Conservation (phyloP, 192 early-diverging fungal genomes). For the Kickxella alabastrina region DNA sequence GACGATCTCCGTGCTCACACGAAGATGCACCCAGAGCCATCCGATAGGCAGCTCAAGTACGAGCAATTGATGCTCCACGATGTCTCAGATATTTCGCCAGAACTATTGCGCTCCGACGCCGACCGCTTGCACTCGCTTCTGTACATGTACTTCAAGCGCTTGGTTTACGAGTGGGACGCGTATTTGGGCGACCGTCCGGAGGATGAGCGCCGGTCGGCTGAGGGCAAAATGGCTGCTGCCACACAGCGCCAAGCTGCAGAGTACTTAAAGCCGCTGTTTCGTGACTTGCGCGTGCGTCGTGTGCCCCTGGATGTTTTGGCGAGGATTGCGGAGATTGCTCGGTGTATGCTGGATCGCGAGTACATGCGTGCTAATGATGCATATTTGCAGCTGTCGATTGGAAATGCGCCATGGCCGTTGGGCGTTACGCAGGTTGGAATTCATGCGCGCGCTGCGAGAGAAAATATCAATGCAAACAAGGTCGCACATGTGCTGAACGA, state of each 20-base stretch:
- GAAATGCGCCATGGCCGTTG: conserved; percentile 98
- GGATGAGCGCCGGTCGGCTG: conserved; percentile 71
- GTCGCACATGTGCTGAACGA: conserved; percentile 98
- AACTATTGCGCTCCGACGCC: conserved; percentile 71
- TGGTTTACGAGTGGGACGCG: conserved; percentile 84
- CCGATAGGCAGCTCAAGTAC: conserved; percentile 41
- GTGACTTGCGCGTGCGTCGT: conserved; percentile 67
- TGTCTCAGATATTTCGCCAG: conserved; percentile 64
- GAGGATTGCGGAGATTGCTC: conserved; percentile 85
- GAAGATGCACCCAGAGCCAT: conserved; percentile 46
- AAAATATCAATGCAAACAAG: conserved; percentile 92
- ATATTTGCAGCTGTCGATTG: conserved; percentile 90
- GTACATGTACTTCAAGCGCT: conserved; percentile 78
- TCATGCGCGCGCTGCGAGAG: conserved; percentile 93
- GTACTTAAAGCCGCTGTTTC: conserved; percentile 90
- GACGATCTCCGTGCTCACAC: conserved; percentile 66
- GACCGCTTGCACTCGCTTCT: conserved; percentile 72
- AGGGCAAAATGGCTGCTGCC: conserved; percentile 78
- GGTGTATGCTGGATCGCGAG: conserved; percentile 78
- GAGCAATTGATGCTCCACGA: conserved; percentile 53
- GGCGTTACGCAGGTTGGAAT: conserved; percentile 96
- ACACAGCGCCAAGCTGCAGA: conserved; percentile 82
- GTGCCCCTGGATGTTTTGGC: conserved; percentile 84
- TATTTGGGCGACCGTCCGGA: conserved; percentile 72
- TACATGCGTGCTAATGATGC: conserved; percentile 91